These are phyloP conservation scores for Boletus rufocinnamomeus DNA, from an alignment of 768 basidiomycete genomes.

Conservation along the genomic window DNA sequence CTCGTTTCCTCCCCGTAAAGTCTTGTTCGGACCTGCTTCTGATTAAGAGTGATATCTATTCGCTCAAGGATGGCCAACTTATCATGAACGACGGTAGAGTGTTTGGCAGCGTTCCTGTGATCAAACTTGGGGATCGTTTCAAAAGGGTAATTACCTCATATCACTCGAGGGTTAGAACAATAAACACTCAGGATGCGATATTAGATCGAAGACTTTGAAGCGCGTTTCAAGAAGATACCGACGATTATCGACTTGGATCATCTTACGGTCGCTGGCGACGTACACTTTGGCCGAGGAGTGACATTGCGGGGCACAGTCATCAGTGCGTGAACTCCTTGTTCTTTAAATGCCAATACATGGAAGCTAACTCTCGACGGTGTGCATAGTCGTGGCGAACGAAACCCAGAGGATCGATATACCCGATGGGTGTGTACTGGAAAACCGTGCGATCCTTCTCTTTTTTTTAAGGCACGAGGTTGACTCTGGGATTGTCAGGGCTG, in stretches of 20 bases:
- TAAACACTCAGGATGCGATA: background rate
- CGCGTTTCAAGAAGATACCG: slow-evolving; percentile 94
- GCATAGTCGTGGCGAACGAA: slow-evolving; percentile 74
- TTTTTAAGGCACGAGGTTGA: background rate
- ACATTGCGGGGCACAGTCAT: slow-evolving; percentile 90
- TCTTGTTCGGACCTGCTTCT: slow-evolving; percentile 85
- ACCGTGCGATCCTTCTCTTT: slow-evolving; percentile 40
- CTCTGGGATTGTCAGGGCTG: slow-evolving; percentile 44
- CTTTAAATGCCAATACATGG: background rate
- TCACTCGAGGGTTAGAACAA: background rate
- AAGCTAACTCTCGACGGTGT: background rate
- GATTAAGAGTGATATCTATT: slow-evolving; percentile 93
- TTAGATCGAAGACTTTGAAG: slow-evolving; percentile 85
- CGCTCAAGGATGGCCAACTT: slow-evolving; percentile 83
- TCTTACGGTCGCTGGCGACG: slow-evolving; percentile 90
- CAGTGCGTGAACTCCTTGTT: slow-evolving; percentile 39
- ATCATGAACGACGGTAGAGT: slow-evolving; percentile 81
- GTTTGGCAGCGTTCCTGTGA: slow-evolving; percentile 89
- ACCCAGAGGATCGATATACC: slow-evolving; percentile 82
- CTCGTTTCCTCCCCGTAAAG: slow-evolving; percentile 91
- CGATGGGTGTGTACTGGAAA: slow-evolving; percentile 78
- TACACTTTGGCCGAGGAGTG: slow-evolving; percentile 85
- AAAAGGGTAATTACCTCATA: slow-evolving; percentile 66
- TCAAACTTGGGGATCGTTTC: slow-evolving; percentile 96
- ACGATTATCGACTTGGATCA: slow-evolving; percentile 91